These are phyloP conservation scores for Linderina pennispora DNA, from an alignment of 192 early-diverging fungal species.

Conservation along the genomic window DNA sequence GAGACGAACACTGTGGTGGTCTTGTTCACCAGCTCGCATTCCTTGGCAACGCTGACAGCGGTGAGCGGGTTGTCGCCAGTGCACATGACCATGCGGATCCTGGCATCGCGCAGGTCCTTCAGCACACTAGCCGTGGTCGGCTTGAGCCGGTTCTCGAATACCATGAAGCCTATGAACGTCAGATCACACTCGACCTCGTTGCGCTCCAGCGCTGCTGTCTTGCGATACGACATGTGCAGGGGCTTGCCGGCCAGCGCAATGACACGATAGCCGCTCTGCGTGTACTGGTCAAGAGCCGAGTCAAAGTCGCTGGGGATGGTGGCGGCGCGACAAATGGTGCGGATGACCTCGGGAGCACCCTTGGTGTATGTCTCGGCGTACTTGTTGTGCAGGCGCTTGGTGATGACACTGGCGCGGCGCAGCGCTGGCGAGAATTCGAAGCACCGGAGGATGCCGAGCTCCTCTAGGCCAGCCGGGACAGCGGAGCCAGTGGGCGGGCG, in stretches of 20 bases:
- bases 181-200: constrained; percentile 70
- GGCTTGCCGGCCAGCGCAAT: constrained; percentile 82
- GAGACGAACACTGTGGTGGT: constrained; percentile 71
- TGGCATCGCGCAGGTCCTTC: constrained; percentile 66
- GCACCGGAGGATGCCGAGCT: constrained; percentile 56
- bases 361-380: constrained; percentile 68
- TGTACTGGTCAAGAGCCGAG: constrained; percentile 65
- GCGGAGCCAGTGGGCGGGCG: constrained; percentile 60
- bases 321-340: constrained; percentile 67
- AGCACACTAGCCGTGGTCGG: constrained; percentile 69
- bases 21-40: constrained; percentile 80
- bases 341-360: constrained; percentile 95
- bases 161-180: constrained; percentile 86
- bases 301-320: constrained; percentile 78
- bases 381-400: constrained; percentile 40
- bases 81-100: constrained; percentile 93
- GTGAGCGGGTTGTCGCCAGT: constrained; percentile 97
- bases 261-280: constrained; percentile 91
- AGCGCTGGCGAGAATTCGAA: constrained; percentile 91
- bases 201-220: constrained; percentile 57
- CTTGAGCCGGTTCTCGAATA: constrained; percentile 98
- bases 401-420: constrained; percentile 87
- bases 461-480: constrained; percentile 23
- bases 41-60: constrained; percentile 85
- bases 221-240: constrained; percentile 48